Base-by-base conservation (phyloP, 768 basidiomycete species). In the Gyrodon lividus region DNA sequence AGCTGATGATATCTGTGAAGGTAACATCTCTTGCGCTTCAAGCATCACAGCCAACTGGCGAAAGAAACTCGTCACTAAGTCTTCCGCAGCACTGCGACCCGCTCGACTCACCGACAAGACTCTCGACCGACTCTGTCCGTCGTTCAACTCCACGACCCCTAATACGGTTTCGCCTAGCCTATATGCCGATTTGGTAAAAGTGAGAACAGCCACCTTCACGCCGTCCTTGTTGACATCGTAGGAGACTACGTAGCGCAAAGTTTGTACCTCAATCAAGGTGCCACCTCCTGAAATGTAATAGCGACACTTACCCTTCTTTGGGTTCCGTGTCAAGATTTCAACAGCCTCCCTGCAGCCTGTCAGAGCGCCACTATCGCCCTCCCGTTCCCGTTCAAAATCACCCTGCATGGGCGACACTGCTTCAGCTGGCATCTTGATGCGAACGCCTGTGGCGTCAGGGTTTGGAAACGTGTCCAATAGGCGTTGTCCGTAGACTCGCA, bases 171-270 rank as follows among this genome's bases (percentile, higher is more conserved):
- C 95, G 4, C 96, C 96, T 0, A 98, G 80, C 17, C 96, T 73
- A 68, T 91, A 98, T 0, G 91, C 89, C 35, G 87, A 84, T 70
- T 98, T 98, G 22, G 89, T 84, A 57, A 99, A 90, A 0, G 94
- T 97, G 13, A 99, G 69, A 33, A 90, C 85, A 6, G 96, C 95
- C 51, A 98, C 92, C 37, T 84, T 83, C 33, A 89, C 80, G 0
- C 89, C 92, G 31, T 96, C 92, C 74, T 98, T 97, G 64, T 86
- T 89, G 49, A 98, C 93, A 71, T 98, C 95, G 69, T 92, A 98
- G 1, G 93, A 94, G 34, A 87, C 93, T 96, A 5, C 28, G 8
- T 58, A 14, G 22, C 34, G n/a, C 19, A 19, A 4, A 14, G 22
- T 10, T 49, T 20, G 31, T 26, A 20, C n/a, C n/a, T 26, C 19